A percentile compares a stretch with the other conserved stretches of the same genome.
phyloP scores from a whole-genome alignment of 495 filamentous ascomycete genomes.

The Penicillium cosmopolitanum region DNA sequence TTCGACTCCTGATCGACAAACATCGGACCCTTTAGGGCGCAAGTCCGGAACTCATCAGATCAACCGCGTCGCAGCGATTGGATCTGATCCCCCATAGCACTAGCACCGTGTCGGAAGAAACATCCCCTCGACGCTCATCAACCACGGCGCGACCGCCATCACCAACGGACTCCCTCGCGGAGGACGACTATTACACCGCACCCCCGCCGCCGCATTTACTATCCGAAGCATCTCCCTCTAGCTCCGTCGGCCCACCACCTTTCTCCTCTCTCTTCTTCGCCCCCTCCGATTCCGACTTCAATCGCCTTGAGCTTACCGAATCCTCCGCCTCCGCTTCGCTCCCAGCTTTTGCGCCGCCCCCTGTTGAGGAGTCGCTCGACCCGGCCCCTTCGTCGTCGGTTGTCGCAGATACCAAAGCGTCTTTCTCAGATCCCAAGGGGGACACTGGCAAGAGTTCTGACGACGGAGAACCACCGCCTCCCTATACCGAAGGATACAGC shows the following conservation, averaged over 20 bases:
- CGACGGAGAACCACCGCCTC: conserved; percentile 89
- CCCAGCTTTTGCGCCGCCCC: conserved; percentile 58
- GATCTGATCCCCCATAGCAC: conserved; percentile 22
- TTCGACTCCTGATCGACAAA: conserved; percentile 37
- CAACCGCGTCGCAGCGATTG: conserved; percentile 27
- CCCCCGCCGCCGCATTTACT: conserved; percentile 66
- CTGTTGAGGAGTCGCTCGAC: conserved; percentile 45
- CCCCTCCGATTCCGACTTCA: conserved; percentile 48
- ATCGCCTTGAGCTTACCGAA: conserved; percentile 57
- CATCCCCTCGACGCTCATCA: conserved; percentile 65
- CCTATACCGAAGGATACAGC: conserved; percentile 92
- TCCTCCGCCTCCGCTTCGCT: conserved; percentile 57
- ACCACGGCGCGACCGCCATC: conserved; percentile 61
- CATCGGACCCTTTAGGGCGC: conserved; percentile 23
- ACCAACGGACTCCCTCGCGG: conserved; percentile 48
- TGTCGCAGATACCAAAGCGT: conserved; percentile 82
- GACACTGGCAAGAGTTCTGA: conserved; percentile 72
- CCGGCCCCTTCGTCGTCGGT: conserved; percentile 56
- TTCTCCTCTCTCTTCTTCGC: conserved; percentile 66
- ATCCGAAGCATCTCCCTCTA: conserved; percentile 68
- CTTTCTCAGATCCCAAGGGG: conserved; percentile 76
- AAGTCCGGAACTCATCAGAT: conserved; percentile 33
- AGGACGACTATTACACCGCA: conserved; percentile 56
- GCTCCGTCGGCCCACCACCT: conserved; percentile 58
- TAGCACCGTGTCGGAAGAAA: conserved; percentile 72